Base-by-base conservation (phyloP, 140 eudicot species). In the Cichorium intybus region DNA sequence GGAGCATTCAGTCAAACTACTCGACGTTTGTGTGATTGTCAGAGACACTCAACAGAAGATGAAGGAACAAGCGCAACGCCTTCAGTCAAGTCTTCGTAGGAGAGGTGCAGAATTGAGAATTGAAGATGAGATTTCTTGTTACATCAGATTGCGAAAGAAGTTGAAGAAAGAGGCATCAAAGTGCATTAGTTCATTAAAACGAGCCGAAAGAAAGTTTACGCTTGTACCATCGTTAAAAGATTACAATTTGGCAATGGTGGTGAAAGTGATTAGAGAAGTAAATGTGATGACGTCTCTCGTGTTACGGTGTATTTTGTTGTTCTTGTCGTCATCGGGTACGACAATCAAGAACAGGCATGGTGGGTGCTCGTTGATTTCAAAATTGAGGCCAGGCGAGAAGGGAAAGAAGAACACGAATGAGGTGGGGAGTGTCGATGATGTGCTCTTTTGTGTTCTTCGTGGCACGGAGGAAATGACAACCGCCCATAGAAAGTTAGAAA, bases 21-120 rank as follows among this genome's bases (percentile, higher is more conserved):
- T 88, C 0, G 95, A 85, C 48, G 56, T 74, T 1, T 80, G 88
- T 66, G 77, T 79, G 69, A 55, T 70, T 17, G 78, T 73, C 22
- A 66, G 73, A 31, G 95, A 85, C 53, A 34, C 77, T 8, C 60
- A 73, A 66, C 76, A 51, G 20, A 70, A 29, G 81, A 70, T 80
- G 69, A 82, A 67, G 61, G 83, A 82, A 72, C 82, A 77, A 5
- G 81, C 73, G 17, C 81, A 61, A 53, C 68, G 72, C 41, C 79
- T 85, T 31, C 97, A 81, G 35, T 89, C 86, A 18, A 84, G 83
- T 11, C 63, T 85, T 1, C 79, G 85, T 14, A 72, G 90, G 34
- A 81, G 84, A 72, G 86, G 86, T 14, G 58, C 63, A 22, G 77
- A 70, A 64, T 73, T 56, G 48, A 67, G 66, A 54, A 55, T 80